Conservation (phyloP, 306 rosid species). For the Comarum palustre region DNA sequence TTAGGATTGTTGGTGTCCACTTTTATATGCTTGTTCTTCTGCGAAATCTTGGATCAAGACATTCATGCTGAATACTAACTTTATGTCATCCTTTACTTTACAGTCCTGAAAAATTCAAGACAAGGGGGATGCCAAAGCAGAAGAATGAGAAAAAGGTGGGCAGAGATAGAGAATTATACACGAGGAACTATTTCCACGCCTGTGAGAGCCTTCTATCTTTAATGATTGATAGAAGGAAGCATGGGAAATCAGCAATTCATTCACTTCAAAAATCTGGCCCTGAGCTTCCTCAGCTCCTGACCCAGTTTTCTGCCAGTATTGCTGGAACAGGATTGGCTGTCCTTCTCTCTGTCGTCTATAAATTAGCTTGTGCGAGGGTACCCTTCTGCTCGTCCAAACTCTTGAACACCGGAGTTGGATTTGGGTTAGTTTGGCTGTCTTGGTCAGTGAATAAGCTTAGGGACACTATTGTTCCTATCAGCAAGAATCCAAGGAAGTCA, state of each 20-base stretch:
- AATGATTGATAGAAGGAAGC: conserved; percentile 45
- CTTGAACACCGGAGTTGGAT: conserved; percentile 55
- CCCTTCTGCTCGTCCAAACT: conserved; percentile 54
- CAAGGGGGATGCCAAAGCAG: conserved; percentile 49
- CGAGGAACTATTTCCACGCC: conserved; percentile 65
- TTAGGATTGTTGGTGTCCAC: neutral
- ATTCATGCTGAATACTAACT: conserved; percentile 6
- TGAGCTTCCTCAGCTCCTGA: conserved; percentile 72
- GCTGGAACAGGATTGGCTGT: conserved; percentile 85
- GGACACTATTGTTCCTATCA: conserved; percentile 42
- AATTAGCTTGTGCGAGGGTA: conserved; percentile 55
- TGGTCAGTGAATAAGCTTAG: conserved; percentile 65
- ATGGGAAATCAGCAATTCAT: conserved; percentile 42
- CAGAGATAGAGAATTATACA: conserved; percentile 61
- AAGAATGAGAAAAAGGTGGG: conserved; percentile 46
- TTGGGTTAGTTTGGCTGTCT: conserved; percentile 82
- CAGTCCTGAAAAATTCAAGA: conserved; percentile 76
- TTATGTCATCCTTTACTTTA: conserved; percentile 18
- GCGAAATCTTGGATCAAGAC: conserved; percentile 16
- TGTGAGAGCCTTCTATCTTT: conserved; percentile 78
- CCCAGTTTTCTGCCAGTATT: conserved; percentile 65
- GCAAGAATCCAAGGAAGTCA: conserved; percentile 54
- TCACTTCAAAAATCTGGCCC: conserved; percentile 69
- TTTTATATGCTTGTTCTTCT: neutral
- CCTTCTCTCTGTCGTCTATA: conserved; percentile 54